phyloP scores from a whole-genome alignment of 306 rosid genomes.

The Cercis canadensis region DNA sequence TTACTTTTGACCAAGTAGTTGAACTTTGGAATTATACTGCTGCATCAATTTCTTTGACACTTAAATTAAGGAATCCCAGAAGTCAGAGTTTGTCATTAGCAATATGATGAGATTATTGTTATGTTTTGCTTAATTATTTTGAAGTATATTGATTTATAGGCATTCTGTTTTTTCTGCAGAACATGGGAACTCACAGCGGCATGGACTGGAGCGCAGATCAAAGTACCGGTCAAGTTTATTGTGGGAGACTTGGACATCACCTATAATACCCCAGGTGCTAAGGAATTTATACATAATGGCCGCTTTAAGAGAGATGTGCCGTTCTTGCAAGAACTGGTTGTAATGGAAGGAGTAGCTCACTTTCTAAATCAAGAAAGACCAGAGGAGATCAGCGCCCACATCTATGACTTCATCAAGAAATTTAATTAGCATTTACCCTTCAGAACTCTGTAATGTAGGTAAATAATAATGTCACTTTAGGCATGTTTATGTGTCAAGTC shows the following conservation, averaged over 20 bases:
- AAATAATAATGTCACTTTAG: background rate
- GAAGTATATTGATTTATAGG: background rate
- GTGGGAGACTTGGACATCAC: slow-evolving; percentile 70
- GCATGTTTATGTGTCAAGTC: slow-evolving; percentile 2
- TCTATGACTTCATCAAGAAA: slow-evolving; percentile 67
- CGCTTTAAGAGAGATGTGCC: slow-evolving; percentile 62
- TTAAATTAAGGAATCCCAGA: slow-evolving; percentile 4
- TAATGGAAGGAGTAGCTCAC: slow-evolving; percentile 70
- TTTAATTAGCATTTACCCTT: slow-evolving; percentile 39
- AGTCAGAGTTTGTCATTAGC: slow-evolving; percentile 3
- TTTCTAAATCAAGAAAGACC: slow-evolving; percentile 68
- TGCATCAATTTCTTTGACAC: background rate
- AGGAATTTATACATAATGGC: slow-evolving; percentile 63
- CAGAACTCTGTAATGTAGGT: background rate
- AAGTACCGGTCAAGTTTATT: slow-evolving; percentile 74
- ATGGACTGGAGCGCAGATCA: slow-evolving; percentile 67
- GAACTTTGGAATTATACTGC: no score
- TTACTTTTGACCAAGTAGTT: slow-evolving; percentile 8
- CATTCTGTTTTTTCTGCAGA: slow-evolving; percentile 52
- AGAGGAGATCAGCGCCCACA: slow-evolving; percentile 57
- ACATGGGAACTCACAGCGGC: slow-evolving; percentile 78
- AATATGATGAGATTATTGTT: background rate
- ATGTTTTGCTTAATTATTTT: background rate
- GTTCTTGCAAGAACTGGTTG: slow-evolving; percentile 63
- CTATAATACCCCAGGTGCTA: slow-evolving; percentile 59